A percentile compares a stretch with the other conserved stretches of the same genome.
phyloP scores from a whole-genome alignment of 805 yeast species.

The Zygosaccharomyces gambellarensis region DNA sequence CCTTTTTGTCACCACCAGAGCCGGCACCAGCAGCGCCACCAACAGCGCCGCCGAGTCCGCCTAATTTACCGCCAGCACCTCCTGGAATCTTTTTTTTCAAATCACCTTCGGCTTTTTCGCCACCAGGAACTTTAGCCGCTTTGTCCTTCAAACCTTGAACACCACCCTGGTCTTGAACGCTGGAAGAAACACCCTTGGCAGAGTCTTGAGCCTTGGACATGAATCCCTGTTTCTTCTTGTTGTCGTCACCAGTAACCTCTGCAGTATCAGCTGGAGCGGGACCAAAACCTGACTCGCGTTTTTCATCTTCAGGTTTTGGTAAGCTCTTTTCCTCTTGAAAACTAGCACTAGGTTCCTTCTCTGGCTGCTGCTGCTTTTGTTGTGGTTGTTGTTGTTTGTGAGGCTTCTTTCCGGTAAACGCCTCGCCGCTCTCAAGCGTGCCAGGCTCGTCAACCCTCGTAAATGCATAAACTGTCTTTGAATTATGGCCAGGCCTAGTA shows the following conservation, averaged over 20 bases:
- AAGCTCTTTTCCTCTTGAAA: not conserved
- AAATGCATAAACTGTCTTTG: slow-evolving; percentile 20
- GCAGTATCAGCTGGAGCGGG: not conserved
- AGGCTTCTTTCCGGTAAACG: not conserved
- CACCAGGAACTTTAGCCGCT: not conserved
- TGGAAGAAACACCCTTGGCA: not conserved
- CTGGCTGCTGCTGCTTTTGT: not conserved
- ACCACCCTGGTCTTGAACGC: not conserved
- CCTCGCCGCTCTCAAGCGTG: slow-evolving; percentile 1
- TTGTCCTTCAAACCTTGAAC: not conserved
- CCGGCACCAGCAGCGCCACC: not conserved
- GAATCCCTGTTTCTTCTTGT: not conserved
- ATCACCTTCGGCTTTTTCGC: not conserved
- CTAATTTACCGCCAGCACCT: not conserved
- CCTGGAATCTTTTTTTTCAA: not conserved
- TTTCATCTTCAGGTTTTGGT: not conserved
- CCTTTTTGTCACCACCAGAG: not conserved
- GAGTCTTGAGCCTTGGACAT: not conserved
- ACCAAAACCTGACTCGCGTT: not conserved
- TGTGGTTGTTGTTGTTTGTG: not conserved
- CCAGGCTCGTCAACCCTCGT: slow-evolving; percentile 18
- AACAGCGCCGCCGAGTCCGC: not conserved
- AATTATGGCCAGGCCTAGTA: slow-evolving; percentile 26
- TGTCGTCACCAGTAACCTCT: not conserved
- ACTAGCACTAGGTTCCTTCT: not conserved